phyloP scores from a whole-genome alignment of 495 filamentous ascomycete species.

The Aspergillus affinis region DNA sequence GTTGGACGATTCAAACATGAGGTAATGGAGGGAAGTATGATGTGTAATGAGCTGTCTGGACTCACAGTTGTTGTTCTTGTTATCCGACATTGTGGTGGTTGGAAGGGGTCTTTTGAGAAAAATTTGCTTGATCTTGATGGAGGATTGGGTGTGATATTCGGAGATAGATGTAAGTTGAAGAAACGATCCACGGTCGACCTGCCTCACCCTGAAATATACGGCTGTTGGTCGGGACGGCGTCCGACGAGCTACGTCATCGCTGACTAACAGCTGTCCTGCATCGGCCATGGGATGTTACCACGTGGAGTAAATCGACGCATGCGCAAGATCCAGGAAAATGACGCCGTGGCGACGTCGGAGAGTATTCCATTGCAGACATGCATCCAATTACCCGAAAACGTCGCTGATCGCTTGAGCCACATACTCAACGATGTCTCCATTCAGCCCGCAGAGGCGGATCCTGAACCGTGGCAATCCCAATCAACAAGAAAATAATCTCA shows the following conservation, averaged over 20 bases:
- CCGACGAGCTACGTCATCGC: not conserved
- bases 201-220: not conserved
- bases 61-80: conserved; percentile 8
- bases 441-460: conserved; percentile 12
- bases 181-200: not conserved
- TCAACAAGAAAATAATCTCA: too few relatives aligned
- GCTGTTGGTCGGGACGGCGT: not conserved
- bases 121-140: not conserved
- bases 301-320: too few relatives aligned
- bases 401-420: conserved; percentile 6
- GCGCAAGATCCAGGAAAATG: not conserved
- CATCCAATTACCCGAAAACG: not conserved
- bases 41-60: not conserved
- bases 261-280: not conserved
- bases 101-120: not conserved
- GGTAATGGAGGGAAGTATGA: not conserved
- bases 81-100: conserved; percentile 7
- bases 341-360: not conserved
- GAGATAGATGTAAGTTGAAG: not conserved
- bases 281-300: too few relatives aligned
- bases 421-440: conserved; percentile 10
- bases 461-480: not conserved
- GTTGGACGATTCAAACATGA: too few relatives aligned
- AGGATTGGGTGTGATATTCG: not conserved
- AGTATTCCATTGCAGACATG: not conserved